Evolutionary conservation across 2,329 filamentous ascomycete genomes (phyloP), one percentile per base, ranked within the genome.

Genomic region (Calonectria pseudoturangicola): DNA sequence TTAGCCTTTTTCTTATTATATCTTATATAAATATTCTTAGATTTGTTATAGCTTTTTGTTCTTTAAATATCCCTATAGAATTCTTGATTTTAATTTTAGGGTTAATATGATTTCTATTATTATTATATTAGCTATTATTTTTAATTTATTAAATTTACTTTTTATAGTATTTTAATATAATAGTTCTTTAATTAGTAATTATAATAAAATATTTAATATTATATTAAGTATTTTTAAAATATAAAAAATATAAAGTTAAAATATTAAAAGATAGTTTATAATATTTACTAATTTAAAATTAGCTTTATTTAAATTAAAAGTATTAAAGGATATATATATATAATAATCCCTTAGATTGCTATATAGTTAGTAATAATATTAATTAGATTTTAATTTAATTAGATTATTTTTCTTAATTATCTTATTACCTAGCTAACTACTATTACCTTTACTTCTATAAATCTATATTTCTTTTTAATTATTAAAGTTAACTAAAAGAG

Each of bases 231-330:
- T 16, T 27, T 25, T 47, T 47, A 47, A 15, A 25, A 50, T 50
- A 27, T 50, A 50, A 15, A 27, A 27, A 1, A 15, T 28, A 25
- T 16, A 27, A 13, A 50, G 9, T 4, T 28, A 25, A 27, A 50
- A 13, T 13, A 10, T 25, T 50, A 50, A 50, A 21, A 50, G 27
- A 15, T 50, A 50, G 9, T 50, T 50, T 2, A 10, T 50, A 50
- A 30, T 50, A 50, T 50, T 50, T 50, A 50, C 3, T 50, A 50
- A 50, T 27, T 27, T 50, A 10, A 50, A 50, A 15, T 50, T 50
- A 27, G 21, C 9, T 27, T 50, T 27, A 50, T 50, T 50, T 2
- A 50, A 15, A n/a, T 50, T 13, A 21, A 48, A 21, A 21, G 25
- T 48, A 25, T 12, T 25, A 12, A 48, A 13, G 7, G 21, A 48